Evolutionary conservation across 257 asterid genomes (phyloP).

Genomic region (Nicotiana tabacum): DNA sequence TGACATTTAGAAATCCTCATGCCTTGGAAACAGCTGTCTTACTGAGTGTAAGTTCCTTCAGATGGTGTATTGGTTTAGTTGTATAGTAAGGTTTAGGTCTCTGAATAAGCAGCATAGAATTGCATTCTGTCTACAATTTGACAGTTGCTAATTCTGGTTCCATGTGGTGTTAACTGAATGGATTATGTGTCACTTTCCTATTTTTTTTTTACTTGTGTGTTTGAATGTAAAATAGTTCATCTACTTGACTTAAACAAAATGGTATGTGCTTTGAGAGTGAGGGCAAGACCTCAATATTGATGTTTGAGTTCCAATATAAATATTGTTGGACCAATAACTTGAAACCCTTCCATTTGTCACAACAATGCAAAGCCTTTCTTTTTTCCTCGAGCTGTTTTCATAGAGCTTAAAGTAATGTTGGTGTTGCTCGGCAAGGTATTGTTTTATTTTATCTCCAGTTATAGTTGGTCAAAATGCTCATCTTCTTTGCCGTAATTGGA

Average conservation of each 20-base stretch:
- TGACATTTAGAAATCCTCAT: conserved; percentile 75
- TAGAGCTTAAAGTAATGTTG: not conserved
- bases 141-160: not conserved
- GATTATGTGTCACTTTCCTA: not conserved
- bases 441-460: not conserved
- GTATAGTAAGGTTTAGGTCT: not conserved
- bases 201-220: not conserved
- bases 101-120: not conserved
- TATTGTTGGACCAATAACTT: not conserved
- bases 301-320: not conserved
- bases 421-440: not conserved
- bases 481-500: not conserved
- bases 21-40: conserved; percentile 93
- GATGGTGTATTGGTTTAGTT: conserved; percentile 5
- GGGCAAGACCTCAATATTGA: not conserved
- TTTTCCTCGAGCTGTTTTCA: not conserved
- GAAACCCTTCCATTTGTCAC: not conserved
- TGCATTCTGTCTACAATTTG: not conserved
- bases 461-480: not conserved
- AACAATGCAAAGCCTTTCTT: not conserved
- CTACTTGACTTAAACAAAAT: not conserved
- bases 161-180: not conserved
- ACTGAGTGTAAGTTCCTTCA: conserved; percentile 73
- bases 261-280: not conserved
- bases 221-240: not conserved